phyloP scores from a whole-genome alignment of 495 filamentous ascomycete species.

The Penicillium antarcticum region DNA sequence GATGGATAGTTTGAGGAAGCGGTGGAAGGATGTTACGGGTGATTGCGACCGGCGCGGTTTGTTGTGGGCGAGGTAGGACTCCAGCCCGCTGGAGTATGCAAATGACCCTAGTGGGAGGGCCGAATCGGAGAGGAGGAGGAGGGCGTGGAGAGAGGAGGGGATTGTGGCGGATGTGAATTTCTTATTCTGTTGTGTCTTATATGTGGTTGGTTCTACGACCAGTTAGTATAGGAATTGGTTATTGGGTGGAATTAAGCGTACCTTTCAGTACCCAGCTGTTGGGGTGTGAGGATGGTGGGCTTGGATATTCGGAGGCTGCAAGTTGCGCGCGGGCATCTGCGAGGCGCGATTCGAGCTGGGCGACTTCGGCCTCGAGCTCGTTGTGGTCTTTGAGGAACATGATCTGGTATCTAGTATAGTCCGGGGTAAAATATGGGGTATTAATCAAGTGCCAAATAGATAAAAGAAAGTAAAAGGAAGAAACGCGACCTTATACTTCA shows the following conservation, averaged over 20 bases:
- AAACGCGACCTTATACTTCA: conserved; percentile 4
- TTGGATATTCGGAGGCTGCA: conserved; percentile 14
- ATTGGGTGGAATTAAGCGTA: background rate
- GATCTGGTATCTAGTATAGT: conserved; percentile 1
- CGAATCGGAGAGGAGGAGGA: conserved; percentile 91
- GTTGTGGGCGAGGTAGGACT: conserved; percentile 88
- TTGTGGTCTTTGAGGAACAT: conserved; percentile 12
- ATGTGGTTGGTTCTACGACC: background rate
- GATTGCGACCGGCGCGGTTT: conserved; percentile 36
- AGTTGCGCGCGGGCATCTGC: conserved; percentile 22
- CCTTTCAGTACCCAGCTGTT: conserved; percentile 12
- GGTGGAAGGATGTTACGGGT: conserved; percentile 52
- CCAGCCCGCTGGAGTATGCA: conserved; percentile 90
- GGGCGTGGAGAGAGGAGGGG: conserved; percentile 56
- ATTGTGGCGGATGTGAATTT: conserved; percentile 10
- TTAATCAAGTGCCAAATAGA: background rate
- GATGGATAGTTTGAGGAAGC: conserved; percentile 77
- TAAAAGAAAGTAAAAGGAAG: background rate
- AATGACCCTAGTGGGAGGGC: conserved; percentile 95
- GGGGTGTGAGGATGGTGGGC: conserved; percentile 22
- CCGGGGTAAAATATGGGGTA: conserved; percentile 6
- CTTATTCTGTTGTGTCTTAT: conserved; percentile 7
- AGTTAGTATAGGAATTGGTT: background rate
- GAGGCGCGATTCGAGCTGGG: conserved; percentile 23
- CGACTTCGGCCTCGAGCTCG: conserved; percentile 17